Percentiles rank a stretch among this genome's conserved stretches.
phyloP scores from a whole-genome alignment of 2,329 filamentous ascomycete species.

The Phaeosphaeriaceae sp. region DNA sequence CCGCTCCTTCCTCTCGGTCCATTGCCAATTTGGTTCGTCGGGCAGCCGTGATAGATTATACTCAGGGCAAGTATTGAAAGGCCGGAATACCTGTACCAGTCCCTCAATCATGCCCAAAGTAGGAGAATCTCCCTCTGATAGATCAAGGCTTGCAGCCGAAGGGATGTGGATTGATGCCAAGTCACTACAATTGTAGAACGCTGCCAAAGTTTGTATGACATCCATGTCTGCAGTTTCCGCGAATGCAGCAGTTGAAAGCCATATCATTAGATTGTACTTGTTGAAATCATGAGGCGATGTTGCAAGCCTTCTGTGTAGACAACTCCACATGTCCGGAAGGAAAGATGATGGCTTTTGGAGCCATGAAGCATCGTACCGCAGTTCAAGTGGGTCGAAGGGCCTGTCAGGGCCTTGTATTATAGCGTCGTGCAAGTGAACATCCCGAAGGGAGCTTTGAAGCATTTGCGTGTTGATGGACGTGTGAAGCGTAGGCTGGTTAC shows the following conservation, averaged over 20 bases:
- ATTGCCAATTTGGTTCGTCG: not conserved
- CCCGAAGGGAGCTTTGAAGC: not conserved
- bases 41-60: too few species aligned
- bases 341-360: not conserved
- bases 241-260: constrained; percentile 30
- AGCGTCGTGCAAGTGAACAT: not conserved
- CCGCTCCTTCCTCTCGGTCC: too few species aligned
- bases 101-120: too few species aligned
- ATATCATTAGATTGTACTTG: constrained; percentile 27
- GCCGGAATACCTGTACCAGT: too few species aligned
- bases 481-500: constrained; percentile 15
- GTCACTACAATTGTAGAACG: constrained; percentile 13
- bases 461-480: not conserved
- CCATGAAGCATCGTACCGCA: not conserved
- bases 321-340: not conserved
- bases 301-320: not conserved
- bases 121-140: too few species aligned
- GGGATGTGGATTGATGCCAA: not conserved
- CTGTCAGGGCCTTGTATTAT: not conserved
- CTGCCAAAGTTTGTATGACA: constrained; percentile 24
- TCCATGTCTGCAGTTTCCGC: constrained; percentile 20
- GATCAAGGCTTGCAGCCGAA: not conserved
- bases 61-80: too few species aligned
- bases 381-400: not conserved
- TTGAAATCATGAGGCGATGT: not conserved